A percentile compares a stretch with the other conserved stretches of the same genome.
Evolutionary conservation across 1,139 yeast species (phyloP).

Genomic region (Zygoascus sp.): DNA sequence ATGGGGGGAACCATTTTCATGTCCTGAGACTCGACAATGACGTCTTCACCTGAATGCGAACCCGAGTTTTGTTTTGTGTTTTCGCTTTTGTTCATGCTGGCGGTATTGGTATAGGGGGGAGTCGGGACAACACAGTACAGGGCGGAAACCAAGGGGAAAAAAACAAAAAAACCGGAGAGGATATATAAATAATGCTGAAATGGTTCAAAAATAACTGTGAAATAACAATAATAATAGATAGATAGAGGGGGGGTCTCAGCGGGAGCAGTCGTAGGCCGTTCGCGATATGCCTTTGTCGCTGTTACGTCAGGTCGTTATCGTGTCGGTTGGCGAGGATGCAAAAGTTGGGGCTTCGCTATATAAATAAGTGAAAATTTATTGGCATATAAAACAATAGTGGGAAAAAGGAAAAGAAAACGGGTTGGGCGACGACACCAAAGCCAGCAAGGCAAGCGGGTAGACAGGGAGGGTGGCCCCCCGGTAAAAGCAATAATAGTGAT

Average conservation of each 20-base stretch:
- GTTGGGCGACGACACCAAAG: not conserved
- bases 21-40: conserved; percentile 2
- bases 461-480: no score
- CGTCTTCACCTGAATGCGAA: conserved; percentile 2
- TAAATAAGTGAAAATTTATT: not conserved
- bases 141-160: not conserved
- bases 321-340: not conserved
- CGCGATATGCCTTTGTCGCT: no score
- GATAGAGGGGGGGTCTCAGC: no score
- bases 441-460: not conserved
- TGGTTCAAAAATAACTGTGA: not conserved
- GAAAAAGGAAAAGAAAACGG: not conserved
- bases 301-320: not conserved
- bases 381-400: not conserved
- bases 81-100: conserved; percentile 3
- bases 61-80: conserved; percentile 3
- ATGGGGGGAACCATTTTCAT: not conserved
- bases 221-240: no score
- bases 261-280: no score
- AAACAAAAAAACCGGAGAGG: not conserved
- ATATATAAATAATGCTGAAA: not conserved
- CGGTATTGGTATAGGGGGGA: no score
- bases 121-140: not conserved
- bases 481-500: not conserved
- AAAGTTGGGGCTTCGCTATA: conserved; percentile 1